Percentiles rank a stretch among this genome's conserved stretches.
Evolutionary conservation across 2,329 filamentous ascomycete species (phyloP).

Genomic region (Penicillium sp.): DNA sequence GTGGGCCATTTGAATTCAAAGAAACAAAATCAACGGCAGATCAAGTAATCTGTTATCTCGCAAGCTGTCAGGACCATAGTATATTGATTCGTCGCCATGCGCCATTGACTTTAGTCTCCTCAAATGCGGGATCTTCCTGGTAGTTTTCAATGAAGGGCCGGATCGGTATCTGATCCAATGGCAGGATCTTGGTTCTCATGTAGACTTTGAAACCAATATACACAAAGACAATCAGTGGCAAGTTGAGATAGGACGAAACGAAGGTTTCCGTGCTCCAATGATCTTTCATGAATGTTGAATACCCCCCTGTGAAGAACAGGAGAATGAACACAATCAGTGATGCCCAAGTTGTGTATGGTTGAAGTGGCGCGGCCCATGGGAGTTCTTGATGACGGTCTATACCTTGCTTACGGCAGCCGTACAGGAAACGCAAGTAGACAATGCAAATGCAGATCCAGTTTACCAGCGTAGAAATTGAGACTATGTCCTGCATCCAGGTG

Average conservation of each 20-base stretch:
- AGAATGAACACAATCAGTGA: conserved; percentile 56
- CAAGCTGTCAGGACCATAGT: conserved; percentile 22
- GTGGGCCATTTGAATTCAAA: background rate
- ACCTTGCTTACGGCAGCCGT: conserved; percentile 41
- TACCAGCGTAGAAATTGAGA: conserved; percentile 39
- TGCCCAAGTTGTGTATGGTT: conserved; percentile 61
- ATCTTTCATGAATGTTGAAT: conserved; percentile 43
- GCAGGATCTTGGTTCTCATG: conserved; percentile 39
- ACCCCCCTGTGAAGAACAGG: conserved; percentile 68
- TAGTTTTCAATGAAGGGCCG: conserved; percentile 32
- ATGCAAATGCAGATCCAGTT: conserved; percentile 61
- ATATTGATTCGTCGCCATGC: conserved; percentile 26
- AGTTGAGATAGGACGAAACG: conserved; percentile 58
- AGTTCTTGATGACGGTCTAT: conserved; percentile 37
- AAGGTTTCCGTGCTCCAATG: conserved; percentile 57
- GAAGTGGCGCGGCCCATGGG: conserved; percentile 50
- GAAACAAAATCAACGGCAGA: background rate
- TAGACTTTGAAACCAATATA: conserved; percentile 44
- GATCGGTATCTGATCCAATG: conserved; percentile 35
- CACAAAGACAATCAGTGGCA: conserved; percentile 55
- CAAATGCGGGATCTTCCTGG: conserved; percentile 27
- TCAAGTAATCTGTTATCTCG: background rate
- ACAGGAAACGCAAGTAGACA: conserved; percentile 54
- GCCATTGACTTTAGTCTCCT: conserved; percentile 19
- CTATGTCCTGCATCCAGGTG: conserved; percentile 65